Evolutionary conservation across 202 grass and related monocot species (phyloP), one percentile per base, ranked within the genome.

Genomic region (Cymbopogon flexuosus): DNA sequence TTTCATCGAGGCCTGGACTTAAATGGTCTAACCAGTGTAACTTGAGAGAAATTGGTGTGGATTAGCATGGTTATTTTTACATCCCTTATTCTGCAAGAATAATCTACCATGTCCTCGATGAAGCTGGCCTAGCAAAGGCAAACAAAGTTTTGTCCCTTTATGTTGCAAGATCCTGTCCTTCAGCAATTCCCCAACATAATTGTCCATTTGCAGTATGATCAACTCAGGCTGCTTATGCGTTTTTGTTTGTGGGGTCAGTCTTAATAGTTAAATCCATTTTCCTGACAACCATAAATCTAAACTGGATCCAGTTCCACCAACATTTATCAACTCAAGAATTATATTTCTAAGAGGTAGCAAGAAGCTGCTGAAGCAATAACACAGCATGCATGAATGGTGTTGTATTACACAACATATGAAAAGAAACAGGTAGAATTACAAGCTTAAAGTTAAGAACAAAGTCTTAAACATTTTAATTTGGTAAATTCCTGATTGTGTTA

Each of bases 101-200:
- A 72, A 10, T 52, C 12, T 77, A 18, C 46, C 8, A 21, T 57
- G 18, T 88, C 22, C 1, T 75, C 15, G 68, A 30, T 36, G 22
- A 70, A 84, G 62, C 52, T 74, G n/a, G 67, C 31, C 21, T 84
- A 62, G 60, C 51, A 33, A 75, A 37, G 5, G 13, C 2, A 61
- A 68, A 47, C 8, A 10, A 10, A 10, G 59, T 2, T 3, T 8
- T 49, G 9, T 21, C 14, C 16, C 18, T 58, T 51, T 46, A 60
- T 0, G 3, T 56, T 74, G 7, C 29, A 69, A 51, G 39, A 3
- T 73, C 10, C 39, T 88, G 40, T 16, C 31, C 42, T 10, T 0
- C 10, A 79, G 68, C 12, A 31, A 54, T 80, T 76, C 0, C 6
- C 60, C 21, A 83, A 12, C 40, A 23, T 68, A 10, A 47, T 8